Evolutionary conservation across 2,329 filamentous ascomycete species (phyloP).

Genomic region (Coleophoma crateriformis): DNA sequence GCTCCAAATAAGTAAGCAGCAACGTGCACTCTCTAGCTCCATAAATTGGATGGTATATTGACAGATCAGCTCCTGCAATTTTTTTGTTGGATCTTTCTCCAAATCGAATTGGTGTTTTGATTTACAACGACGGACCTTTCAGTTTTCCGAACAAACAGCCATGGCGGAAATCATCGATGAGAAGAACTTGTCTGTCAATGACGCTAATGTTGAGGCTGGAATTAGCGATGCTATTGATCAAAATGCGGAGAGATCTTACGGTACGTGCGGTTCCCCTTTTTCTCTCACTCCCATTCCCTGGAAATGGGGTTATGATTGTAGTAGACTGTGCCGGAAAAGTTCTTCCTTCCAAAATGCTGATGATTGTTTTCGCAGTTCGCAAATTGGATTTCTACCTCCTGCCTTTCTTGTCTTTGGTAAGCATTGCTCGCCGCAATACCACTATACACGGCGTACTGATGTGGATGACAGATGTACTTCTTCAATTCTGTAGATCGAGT

Average conservation of each 20-base stretch:
- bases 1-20: too few relatives aligned
- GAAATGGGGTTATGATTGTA: neutral
- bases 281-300: neutral
- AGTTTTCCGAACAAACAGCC: too few relatives aligned
- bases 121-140: too few relatives aligned
- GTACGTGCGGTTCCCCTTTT: neutral
- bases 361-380: neutral
- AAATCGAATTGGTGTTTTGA: too few relatives aligned
- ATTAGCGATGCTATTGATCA: neutral
- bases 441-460: neutral
- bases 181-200: too few relatives aligned
- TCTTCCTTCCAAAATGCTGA: neutral
- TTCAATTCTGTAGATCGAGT: slow-evolving; percentile 20
- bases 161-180: too few relatives aligned
- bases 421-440: neutral
- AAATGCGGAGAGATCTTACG: neutral
- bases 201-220: too few relatives aligned
- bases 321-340: neutral
- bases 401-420: slow-evolving; percentile 9
- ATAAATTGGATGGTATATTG: too few relatives aligned
- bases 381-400: slow-evolving; percentile 17
- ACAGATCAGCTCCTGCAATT: too few relatives aligned
- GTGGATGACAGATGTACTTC: slow-evolving; percentile 12
- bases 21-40: too few relatives aligned
- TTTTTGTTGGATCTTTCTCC: too few relatives aligned